Conservation (phyloP, 1,284 basidiomycete genomes). For the Mycena sp. region DNA sequence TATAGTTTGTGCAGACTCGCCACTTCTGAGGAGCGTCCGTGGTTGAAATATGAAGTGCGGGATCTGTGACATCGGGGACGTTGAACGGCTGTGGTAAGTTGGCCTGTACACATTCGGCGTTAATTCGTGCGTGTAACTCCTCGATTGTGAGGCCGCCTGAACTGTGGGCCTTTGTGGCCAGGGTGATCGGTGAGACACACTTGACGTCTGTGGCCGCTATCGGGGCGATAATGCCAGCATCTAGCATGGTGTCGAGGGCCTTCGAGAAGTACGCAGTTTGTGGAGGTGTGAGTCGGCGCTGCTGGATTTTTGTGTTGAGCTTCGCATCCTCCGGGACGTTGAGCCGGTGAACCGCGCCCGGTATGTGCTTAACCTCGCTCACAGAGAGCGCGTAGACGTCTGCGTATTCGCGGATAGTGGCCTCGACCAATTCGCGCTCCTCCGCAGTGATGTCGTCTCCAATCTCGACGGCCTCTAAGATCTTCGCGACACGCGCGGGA, state of each 20-base stretch:
- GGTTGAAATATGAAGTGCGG: background rate
- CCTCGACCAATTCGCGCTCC: slow-evolving; percentile 13
- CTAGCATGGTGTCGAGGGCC: too few species aligned
- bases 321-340: slow-evolving; percentile 31
- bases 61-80: background rate
- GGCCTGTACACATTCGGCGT: slow-evolving; percentile 29
- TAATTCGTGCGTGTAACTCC: slow-evolving; percentile 15
- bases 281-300: too few species aligned
- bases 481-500: slow-evolving; percentile 9
- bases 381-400: slow-evolving; percentile 43
- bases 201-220: slow-evolving; percentile 14
- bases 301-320: too few species aligned
- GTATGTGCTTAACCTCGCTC: slow-evolving; percentile 36
- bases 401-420: slow-evolving; percentile 33
- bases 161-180: slow-evolving; percentile 31
- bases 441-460: slow-evolving; percentile 23
- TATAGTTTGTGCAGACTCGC: slow-evolving; percentile 47
- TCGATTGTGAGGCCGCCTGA: slow-evolving; percentile 3
- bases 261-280: too few species aligned
- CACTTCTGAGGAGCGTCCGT: slow-evolving; percentile 28
- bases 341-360: slow-evolving; percentile 34
- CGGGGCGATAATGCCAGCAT: slow-evolving; percentile 19
- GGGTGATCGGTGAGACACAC: slow-evolving; percentile 17
- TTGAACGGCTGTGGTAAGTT: slow-evolving; percentile 25
- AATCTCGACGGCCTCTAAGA: slow-evolving; percentile 27